These are phyloP conservation scores for Colletotrichum echinochloae DNA, from an alignment of 2,329 filamentous ascomycete genomes.

Conservation along the genomic window DNA sequence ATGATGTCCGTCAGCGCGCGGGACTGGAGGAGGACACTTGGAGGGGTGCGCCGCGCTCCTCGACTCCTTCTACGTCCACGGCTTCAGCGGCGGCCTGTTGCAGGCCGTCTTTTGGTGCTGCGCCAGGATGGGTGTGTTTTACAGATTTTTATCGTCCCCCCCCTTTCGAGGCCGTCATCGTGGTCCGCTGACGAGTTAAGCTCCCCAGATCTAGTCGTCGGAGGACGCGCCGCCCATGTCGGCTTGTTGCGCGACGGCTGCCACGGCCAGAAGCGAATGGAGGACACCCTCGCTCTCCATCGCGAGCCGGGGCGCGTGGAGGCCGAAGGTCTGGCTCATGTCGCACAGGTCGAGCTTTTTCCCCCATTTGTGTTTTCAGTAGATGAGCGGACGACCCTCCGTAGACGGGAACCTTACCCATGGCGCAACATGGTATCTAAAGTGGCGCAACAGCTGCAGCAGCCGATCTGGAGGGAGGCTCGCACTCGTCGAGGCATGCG, in stretches of 20 bases:
- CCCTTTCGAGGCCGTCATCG: not conserved
- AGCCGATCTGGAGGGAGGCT: conserved; percentile 34
- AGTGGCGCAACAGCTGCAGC: conserved; percentile 54
- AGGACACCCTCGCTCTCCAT: conserved; percentile 44
- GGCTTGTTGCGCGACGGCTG: conserved; percentile 24
- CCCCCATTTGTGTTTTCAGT: not conserved
- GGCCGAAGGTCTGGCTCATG: conserved; percentile 54
- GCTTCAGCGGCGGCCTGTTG: conserved; percentile 63
- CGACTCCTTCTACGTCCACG: conserved; percentile 64
- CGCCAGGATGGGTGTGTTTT: conserved; percentile 63
- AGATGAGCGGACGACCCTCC: too few species aligned
- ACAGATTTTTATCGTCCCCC: not conserved
- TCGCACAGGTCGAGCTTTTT: conserved; percentile 58
- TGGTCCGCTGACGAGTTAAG: not conserved
- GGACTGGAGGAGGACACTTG: conserved; percentile 67
- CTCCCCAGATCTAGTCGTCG: conserved; percentile 55
- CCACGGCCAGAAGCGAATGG: conserved; percentile 45
- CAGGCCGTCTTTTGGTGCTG: conserved; percentile 71
- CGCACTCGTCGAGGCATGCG: not conserved
- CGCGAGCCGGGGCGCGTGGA: conserved; percentile 50
- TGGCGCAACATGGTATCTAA: conserved; percentile 58
- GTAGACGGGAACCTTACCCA: conserved; percentile 53
- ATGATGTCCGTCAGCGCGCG: conserved; percentile 56
- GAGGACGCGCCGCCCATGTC: not conserved
- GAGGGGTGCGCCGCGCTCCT: conserved; percentile 69